Evolutionary conservation across 2,329 filamentous ascomycete genomes (phyloP), one percentile per base, ranked within the genome.

Genomic region (Claviceps paspali): DNA sequence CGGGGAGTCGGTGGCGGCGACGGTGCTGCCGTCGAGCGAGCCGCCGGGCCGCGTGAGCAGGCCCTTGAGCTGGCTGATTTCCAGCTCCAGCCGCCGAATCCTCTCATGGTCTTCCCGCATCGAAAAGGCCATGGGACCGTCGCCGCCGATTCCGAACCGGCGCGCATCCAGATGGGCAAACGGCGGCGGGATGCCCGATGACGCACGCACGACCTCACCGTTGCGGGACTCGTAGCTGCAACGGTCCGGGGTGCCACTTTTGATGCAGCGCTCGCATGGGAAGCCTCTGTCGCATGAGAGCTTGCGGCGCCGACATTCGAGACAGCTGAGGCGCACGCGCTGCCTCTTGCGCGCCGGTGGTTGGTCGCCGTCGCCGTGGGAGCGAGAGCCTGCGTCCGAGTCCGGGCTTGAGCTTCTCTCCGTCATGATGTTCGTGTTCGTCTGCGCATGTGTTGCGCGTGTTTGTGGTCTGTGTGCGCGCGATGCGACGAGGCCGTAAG

Each of bases 191-290:
- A 64, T 52, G 44, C 67, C 60, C 32, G 66, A 60, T 38, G 61
- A 59, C 49, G 63, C 56, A 39, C 66, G 62, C 43, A 68, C 56
- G 41, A 70, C 56, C 47, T 67, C 65, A 38, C 66, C 63, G 35
- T 57, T 68, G 56, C 64, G 70, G 22, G 68, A 66, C 53, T 76
- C 71, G 48, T 75, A 76, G 43, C 65, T 70, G 55, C 71, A 76
- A 12, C 67, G 63, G 36, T 74, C 71, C 15, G 70, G 65, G 21
- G 70, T 76, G 47, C 70, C 70, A 42, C 70, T 74, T 55, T 74
- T 75, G 53, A 75, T 63, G 53, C 72, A 76, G 33, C 72, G 67
- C 52, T 74, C 70, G 49, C 72, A 76, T 18, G 72, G 72, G 46
- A 74, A 64, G 50, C 72, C 71, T 42, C 72, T 62, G 53, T 75